phyloP scores from a whole-genome alignment of 2,329 filamentous ascomycete genomes.

The Arthroderma uncinatum region DNA sequence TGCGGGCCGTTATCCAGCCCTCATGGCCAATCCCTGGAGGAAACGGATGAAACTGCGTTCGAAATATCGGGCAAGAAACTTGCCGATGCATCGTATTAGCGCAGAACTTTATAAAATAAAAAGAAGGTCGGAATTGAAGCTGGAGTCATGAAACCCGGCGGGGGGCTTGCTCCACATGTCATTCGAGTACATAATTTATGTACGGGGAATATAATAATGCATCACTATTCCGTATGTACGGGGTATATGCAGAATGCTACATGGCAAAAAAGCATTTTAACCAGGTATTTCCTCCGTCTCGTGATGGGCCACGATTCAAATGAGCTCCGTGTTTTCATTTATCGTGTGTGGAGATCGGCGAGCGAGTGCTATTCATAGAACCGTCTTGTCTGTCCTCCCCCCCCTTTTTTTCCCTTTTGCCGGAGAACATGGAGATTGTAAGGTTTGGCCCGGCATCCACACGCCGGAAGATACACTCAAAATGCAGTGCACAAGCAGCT shows the following conservation, averaged over 20 bases:
- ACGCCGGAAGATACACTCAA: background rate
- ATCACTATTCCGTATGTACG: too few species aligned
- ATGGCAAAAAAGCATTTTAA: too few species aligned
- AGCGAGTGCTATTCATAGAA: background rate
- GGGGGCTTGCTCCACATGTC: background rate
- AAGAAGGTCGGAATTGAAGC: too few species aligned
- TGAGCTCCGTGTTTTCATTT: background rate
- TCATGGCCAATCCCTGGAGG: background rate
- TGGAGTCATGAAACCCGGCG: background rate
- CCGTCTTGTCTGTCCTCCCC: background rate
- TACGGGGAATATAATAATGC: too few species aligned
- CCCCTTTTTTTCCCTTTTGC: background rate
- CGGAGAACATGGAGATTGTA: background rate
- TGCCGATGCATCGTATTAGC: background rate
- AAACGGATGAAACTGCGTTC: background rate
- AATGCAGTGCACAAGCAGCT: background rate
- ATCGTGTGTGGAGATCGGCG: background rate
- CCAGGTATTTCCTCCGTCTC: too few species aligned
- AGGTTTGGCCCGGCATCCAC: background rate
- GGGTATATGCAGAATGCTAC: too few species aligned
- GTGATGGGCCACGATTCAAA: too few species aligned
- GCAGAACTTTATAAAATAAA: background rate
- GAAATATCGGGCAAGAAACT: background rate
- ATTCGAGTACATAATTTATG: too few species aligned
- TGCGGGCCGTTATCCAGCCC: background rate